Evolutionary conservation across 106 monocot species (phyloP).

Genomic region (Xerophyta viscosa): DNA sequence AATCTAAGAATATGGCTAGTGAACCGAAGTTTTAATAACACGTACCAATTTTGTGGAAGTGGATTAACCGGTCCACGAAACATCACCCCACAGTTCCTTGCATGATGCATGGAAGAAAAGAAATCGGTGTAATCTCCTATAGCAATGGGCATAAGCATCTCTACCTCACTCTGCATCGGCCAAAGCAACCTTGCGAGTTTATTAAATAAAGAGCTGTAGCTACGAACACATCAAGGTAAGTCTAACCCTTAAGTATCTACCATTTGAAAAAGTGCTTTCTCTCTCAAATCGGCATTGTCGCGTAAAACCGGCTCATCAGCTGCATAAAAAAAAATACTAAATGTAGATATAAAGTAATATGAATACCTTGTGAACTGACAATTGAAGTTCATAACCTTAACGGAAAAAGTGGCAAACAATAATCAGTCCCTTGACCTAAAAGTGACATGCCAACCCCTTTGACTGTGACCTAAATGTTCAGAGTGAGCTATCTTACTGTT

Average conservation of each 20-base stretch:
- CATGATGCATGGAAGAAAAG: conserved; percentile 85
- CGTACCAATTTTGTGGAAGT: conserved; percentile 72
- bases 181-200: conserved; percentile 2
- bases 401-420: too few species aligned
- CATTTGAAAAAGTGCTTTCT: conserved; percentile 70
- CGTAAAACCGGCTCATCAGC: conserved; percentile 80
- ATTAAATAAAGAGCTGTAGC: not conserved
- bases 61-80: conserved; percentile 86
- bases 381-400: too few species aligned
- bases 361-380: too few species aligned
- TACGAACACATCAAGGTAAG: not conserved
- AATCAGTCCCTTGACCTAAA: too few species aligned
- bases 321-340: conserved; percentile 13
- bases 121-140: conserved; percentile 98
- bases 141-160: conserved; percentile 81
- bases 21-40: not conserved
- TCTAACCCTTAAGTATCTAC: conserved; percentile 18
- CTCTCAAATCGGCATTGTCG: conserved; percentile 64
- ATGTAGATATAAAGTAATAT: not conserved
- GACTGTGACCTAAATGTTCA: too few species aligned
- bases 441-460: too few species aligned
- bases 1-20: not conserved
- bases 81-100: conserved; percentile 84
- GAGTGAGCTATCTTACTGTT: too few species aligned
- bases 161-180: conserved; percentile 54